Base-by-base conservation (phyloP, 257 asterid species). In the Solanum corneliomulleri region DNA sequence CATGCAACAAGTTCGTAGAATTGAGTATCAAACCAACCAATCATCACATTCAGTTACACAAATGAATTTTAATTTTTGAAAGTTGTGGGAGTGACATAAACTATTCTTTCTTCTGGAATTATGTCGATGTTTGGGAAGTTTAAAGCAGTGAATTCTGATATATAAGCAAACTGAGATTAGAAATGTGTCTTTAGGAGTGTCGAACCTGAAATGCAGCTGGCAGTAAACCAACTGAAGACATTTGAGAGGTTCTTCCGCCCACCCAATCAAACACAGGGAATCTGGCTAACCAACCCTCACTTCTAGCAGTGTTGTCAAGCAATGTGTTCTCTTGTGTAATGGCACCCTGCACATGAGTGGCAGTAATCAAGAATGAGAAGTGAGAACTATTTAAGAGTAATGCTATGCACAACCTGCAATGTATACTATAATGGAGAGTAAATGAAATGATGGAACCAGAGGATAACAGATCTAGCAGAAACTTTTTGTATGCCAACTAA, bases 211-310 rank as follows among this genome's bases (percentile, higher is more conserved):
- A 95, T 62, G 99, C 99, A 86, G 99, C 99, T 21, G 99, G 98
- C 88, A 97, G 99, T 88, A 97, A 94, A 86, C 99, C 99, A 90
- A 97, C 99, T 88, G 99, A 97, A 91, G 99, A 97, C 99, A 96
- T 95, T 92, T 93, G 99, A 39, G 99, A 97, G 15, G 99, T 96
- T 92, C 98, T 92, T 66, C 98, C 98, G 60, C 99, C 99, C 86
- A 96, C 99, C 99, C 99, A 97, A 90, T 95, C 99, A 91, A 96
- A 97, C 99, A 97, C 96, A 42, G 99, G 98, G 89, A 97, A 97
- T 90, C 98, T 92, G 84, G 95, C 92, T 90, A 96, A 45, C 99
- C 99, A 97, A 74, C 99, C 97, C 91, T 97, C 99, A 88, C 94
- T 97, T 92, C 97, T 92, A 71, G 98, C 97, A 66, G 99, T 96